A percentile compares a stretch with the other conserved stretches of the same genome.
Evolutionary conservation across 768 basidiomycete genomes (phyloP).

Genomic region (Lentinus tigrinus): DNA sequence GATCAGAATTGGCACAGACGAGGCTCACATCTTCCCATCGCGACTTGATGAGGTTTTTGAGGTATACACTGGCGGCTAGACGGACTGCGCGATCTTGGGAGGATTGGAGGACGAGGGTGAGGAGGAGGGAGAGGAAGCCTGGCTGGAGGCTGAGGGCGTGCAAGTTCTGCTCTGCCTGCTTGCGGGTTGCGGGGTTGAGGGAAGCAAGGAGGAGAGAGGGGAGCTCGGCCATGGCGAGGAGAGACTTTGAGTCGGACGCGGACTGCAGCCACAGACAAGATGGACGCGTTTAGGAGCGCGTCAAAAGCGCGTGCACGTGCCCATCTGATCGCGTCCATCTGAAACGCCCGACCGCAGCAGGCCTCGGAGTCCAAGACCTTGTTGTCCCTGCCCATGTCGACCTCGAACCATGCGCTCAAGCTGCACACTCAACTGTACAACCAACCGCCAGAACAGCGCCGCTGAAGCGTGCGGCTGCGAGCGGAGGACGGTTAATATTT

Average conservation of each 20-base stretch:
- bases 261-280: slow-evolving; percentile 2
- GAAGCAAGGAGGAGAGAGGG: slow-evolving; percentile 71
- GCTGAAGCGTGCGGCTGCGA: no score
- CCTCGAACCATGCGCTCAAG: no score
- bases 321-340: not conserved
- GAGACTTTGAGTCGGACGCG: not conserved
- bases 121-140: slow-evolving; percentile 78
- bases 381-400: no score
- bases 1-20: not conserved
- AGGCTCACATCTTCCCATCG: slow-evolving; percentile 81
- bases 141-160: slow-evolving; percentile 62
- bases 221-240: slow-evolving; percentile 57
- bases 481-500: no score
- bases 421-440: no score
- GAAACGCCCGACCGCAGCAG: no score
- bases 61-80: slow-evolving; percentile 84
- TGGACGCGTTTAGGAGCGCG: not conserved
- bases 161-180: slow-evolving; percentile 81
- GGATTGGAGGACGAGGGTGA: slow-evolving; percentile 73
- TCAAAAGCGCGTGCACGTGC: slow-evolving; percentile 1
- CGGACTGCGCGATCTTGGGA: slow-evolving; percentile 66
- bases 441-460: no score
- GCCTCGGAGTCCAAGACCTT: no score
- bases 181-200: slow-evolving; percentile 64
- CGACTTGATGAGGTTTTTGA: slow-evolving; percentile 87